Conservation (phyloP, 768 basidiomycete species). For the Plicaturopsis crispa region DNA sequence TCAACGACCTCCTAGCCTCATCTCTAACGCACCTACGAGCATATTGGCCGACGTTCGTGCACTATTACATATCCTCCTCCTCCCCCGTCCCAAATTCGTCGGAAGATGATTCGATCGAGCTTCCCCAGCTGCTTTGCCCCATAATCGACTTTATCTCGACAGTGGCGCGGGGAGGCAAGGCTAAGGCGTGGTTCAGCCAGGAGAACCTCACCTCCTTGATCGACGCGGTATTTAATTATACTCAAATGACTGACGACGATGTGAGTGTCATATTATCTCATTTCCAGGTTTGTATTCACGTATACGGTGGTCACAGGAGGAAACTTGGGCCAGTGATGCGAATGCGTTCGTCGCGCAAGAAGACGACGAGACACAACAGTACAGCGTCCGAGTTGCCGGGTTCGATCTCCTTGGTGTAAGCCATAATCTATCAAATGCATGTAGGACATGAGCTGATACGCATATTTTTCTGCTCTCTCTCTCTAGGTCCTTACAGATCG, state of each 20-base stretch:
- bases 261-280: conserved; percentile 32
- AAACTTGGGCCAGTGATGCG: conserved; percentile 82
- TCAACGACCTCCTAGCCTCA: conserved; percentile 49
- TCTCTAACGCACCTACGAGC: conserved; percentile 53
- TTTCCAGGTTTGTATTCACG: conserved; percentile 3
- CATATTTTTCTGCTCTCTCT: neutral
- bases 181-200: conserved; percentile 54
- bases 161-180: conserved; percentile 55
- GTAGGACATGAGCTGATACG: neutral
- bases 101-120: conserved; percentile 71
- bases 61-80: conserved; percentile 51
- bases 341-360: conserved; percentile 94
- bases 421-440: neutral
- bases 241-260: conserved; percentile 87
- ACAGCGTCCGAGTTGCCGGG: conserved; percentile 77
- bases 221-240: conserved; percentile 53
- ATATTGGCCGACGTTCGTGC: conserved; percentile 52
- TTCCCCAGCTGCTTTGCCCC: conserved; percentile 69
- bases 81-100: conserved; percentile 54
- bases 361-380: conserved; percentile 81
- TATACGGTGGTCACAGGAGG: conserved; percentile 48
- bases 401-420: conserved; percentile 77
- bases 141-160: conserved; percentile 76
- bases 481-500: conserved; percentile 53
- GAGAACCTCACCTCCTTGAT: conserved; percentile 45